phyloP scores from a whole-genome alignment of 73 alveolate genomes.

The Uronychia setigera region DNA sequence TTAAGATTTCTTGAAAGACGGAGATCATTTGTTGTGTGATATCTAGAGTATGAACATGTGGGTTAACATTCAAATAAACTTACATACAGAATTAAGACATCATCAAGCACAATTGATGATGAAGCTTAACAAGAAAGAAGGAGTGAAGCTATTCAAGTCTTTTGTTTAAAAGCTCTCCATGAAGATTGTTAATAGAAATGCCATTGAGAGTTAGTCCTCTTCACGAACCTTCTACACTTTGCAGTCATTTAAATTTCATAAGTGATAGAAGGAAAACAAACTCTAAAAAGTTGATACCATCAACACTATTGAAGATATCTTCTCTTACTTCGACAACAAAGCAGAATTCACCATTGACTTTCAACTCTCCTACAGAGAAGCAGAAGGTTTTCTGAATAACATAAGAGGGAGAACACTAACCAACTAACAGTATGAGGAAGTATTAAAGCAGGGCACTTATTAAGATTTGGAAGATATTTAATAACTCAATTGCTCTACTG shows the following conservation, averaged over 20 bases:
- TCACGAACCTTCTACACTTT: neutral
- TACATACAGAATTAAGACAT: neutral
- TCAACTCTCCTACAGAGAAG: neutral
- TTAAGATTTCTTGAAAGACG: neutral
- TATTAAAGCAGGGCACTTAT: neutral
- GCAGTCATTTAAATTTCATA: neutral
- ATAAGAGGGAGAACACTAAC: neutral
- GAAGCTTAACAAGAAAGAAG: neutral
- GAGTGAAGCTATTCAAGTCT: neutral
- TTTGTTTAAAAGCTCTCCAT: neutral
- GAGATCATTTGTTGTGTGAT: neutral
- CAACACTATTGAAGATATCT: neutral
- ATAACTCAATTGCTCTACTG: too few relatives aligned
- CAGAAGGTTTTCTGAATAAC: neutral
- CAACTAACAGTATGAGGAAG: neutral
- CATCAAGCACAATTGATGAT: neutral
- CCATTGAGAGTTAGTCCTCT: neutral
- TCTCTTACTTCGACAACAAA: neutral
- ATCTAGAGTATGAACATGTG: neutral
- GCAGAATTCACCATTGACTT: neutral
- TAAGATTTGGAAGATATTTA: neutral
- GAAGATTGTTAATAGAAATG: neutral
- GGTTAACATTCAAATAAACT: neutral
- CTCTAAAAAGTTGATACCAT: neutral
- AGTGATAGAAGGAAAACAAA: neutral